Base-by-base conservation (phyloP, 2,329 filamentous ascomycete genomes). In the Cladobotryum mycophilum region DNA sequence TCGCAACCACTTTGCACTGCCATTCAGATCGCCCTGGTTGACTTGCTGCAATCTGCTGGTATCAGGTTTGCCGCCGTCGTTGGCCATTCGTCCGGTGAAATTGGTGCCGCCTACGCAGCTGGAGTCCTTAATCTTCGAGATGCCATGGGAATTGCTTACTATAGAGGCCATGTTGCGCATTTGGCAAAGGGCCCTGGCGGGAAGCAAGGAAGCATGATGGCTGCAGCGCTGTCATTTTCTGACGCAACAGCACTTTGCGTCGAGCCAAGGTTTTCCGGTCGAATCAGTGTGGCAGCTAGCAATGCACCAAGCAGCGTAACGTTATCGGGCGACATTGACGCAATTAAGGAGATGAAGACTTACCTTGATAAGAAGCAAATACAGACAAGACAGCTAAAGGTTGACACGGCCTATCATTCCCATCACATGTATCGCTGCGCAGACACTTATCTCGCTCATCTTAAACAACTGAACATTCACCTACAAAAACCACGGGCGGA, bases 31-130 rank as follows among this genome's bases (percentile, higher is more conserved):
- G 56, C 56, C 1, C 47, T 67, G 2, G 58, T 67, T 15, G 58
- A 67, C 15, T 52, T 61, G 2, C 54, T 65, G 2, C 37, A 47
- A 1, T 53, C 59, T 0, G 65, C 64, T 6, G 65, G 65, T 5
- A 48, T 75, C 13, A 41, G 45, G 1, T 66, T 70, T 13, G 40
- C 49, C 3, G 65, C 64, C 2, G 70, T 73, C 0, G 64, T 75
- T 3, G 75, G 75, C 3, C 75, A 78, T 54, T 76, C 73, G 0
- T 72, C 69, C 1, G 75, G 75, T 1, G 75, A 78, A 54, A 76
- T 78, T n/a, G 73, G 61, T 1, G 75, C 75, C 0, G 76, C 72
- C 0, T 79, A 76, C 54, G 73, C 75, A 0, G 69, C 72, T 0
- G 75, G 74, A 0, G 60, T 69, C 22, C 45, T 80, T 9, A 51